Percentiles rank a stretch among this genome's conserved stretches.
These are phyloP conservation scores for Saxophila tyrrhenica DNA, from an alignment of 495 filamentous ascomycete genomes.

Conservation along the genomic window DNA sequence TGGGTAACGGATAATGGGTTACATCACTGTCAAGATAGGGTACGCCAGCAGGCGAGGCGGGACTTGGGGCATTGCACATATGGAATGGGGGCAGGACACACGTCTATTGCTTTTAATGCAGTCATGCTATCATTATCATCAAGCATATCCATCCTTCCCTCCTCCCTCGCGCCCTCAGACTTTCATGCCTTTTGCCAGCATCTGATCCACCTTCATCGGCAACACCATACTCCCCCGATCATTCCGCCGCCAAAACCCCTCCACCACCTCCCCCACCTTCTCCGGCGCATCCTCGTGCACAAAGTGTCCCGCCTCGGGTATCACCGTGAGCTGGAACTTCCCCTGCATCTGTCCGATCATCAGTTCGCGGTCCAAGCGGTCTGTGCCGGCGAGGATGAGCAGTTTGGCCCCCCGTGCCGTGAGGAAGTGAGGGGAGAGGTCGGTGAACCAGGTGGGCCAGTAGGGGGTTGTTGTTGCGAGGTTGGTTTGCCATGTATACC, in stretches of 20 bases:
- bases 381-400: conserved; percentile 82
- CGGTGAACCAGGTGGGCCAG: conserved; percentile 90
- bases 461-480: conserved; percentile 75
- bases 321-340: conserved; percentile 93
- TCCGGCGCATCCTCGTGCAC: conserved; percentile 89
- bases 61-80: too few relatives aligned
- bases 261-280: conserved; percentile 63
- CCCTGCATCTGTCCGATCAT: conserved; percentile 99
- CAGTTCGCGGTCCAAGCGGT: conserved; percentile 84
- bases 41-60: too few relatives aligned
- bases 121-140: neutral
- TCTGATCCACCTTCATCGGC: conserved; percentile 74
- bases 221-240: conserved; percentile 73
- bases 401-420: conserved; percentile 75
- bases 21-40: too few relatives aligned
- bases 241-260: conserved; percentile 85
- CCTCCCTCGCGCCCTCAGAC: conserved; percentile 18
- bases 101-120: too few relatives aligned
- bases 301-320: conserved; percentile 93
- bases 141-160: neutral
- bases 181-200: conserved; percentile 38
- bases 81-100: too few relatives aligned
- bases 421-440: conserved; percentile 81
- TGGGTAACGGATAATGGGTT: too few relatives aligned
- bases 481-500: conserved; percentile 84